These are phyloP conservation scores for Sphagnum magellanicum DNA, from an alignment of 228 moss, liverwort and hornwort species.

Conservation along the genomic window DNA sequence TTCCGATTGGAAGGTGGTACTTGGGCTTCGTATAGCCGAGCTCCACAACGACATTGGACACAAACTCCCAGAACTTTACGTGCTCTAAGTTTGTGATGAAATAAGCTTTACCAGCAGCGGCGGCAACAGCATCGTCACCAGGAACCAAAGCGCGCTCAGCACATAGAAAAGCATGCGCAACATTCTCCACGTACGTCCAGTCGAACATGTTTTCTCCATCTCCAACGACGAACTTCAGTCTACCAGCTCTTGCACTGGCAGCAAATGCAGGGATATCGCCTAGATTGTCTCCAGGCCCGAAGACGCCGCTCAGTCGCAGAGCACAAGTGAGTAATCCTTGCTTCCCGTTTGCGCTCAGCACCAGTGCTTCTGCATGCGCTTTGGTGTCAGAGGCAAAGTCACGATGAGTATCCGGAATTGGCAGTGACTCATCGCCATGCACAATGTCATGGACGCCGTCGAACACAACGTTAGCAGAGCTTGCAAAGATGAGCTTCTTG, in stretches of 20 bases:
- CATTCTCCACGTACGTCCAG: constrained; percentile 95
- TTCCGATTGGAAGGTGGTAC: constrained; percentile 52
- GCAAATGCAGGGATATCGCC: constrained; percentile 61
- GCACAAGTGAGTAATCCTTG: constrained; percentile 70
- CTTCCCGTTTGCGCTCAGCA: constrained; percentile 59
- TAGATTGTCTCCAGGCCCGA: constrained; percentile 81
- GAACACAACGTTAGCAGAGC: constrained; percentile 77
- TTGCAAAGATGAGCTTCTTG: constrained; percentile 69
- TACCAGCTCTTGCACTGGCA: constrained; percentile 67
- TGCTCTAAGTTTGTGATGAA: constrained; percentile 86
- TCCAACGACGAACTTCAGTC: constrained; percentile 71
- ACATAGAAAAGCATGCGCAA: constrained; percentile 82
- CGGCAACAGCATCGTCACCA: constrained; percentile 28
- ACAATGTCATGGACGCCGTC: constrained; percentile 50
- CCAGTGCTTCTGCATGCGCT: constrained; percentile 81
- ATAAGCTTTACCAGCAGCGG: constrained; percentile 69
- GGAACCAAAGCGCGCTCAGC: constrained; percentile 67
- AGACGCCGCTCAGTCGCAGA: constrained; percentile 84
- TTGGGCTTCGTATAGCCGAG: constrained; percentile 81
- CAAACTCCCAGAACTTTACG: constrained; percentile 78
- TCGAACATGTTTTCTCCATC: constrained; percentile 90
- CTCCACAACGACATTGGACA: constrained; percentile 59
- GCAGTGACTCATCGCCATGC: constrained; percentile 65
- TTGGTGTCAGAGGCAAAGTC: constrained; percentile 80
- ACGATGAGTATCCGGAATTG: constrained; percentile 73